These are phyloP conservation scores for Astragalus membranaceus DNA, from an alignment of 306 rosid species.

Conservation along the genomic window DNA sequence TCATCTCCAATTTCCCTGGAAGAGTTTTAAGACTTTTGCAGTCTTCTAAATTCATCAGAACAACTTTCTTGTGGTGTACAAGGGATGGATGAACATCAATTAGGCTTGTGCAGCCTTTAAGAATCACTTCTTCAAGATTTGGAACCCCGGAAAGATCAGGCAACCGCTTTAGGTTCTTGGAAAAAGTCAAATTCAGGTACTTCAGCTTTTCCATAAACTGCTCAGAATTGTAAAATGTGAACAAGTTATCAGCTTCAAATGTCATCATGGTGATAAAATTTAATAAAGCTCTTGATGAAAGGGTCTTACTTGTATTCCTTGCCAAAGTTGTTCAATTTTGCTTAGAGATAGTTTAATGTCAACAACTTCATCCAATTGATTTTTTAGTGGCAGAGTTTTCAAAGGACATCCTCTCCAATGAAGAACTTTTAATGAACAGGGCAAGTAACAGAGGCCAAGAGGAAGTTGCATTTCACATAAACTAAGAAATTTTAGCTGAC, in stretches of 20 bases:
- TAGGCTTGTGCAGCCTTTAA: neutral
- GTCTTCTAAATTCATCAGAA: neutral
- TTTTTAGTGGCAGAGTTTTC: neutral
- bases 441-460: neutral
- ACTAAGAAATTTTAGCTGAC: conserved; percentile 2
- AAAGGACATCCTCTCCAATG: conserved; percentile 18
- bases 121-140: neutral
- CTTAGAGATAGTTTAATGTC: neutral
- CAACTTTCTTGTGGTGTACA: neutral
- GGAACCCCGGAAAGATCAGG: conserved; percentile 6
- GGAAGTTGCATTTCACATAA: neutral
- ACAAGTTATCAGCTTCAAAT: neutral
- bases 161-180: neutral
- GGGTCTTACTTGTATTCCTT: conserved; percentile 2
- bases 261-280: neutral
- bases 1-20: conserved; percentile 21
- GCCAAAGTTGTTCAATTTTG: conserved; percentile 14
- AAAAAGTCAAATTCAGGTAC: conserved; percentile 9
- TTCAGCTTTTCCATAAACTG: conserved; percentile 8
- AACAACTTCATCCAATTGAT: neutral
- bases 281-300: neutral
- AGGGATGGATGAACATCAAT: conserved; percentile 11
- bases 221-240: neutral
- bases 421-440: conserved; percentile 4
- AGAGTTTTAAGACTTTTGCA: conserved; percentile 13